A percentile compares a stretch with the other conserved stretches of the same genome.
Conservation (phyloP, 768 basidiomycete species). For the Tylopilus cervinicoccineus region DNA sequence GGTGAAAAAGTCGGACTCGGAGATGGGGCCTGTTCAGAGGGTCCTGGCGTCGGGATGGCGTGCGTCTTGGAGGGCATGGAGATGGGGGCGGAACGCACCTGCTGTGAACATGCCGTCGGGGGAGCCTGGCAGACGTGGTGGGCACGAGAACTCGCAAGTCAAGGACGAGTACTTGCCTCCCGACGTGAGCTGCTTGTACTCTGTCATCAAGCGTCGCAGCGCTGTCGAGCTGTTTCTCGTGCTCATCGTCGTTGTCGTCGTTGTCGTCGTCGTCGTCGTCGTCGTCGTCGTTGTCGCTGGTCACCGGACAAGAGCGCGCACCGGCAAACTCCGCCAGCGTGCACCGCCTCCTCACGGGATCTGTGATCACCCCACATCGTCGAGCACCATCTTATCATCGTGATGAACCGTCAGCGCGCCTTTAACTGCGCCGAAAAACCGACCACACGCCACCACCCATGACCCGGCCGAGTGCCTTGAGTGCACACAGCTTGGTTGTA, state of each 20-base stretch:
- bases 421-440: slow-evolving; percentile 5
- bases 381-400: too few species aligned
- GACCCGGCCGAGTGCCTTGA: slow-evolving; percentile 11
- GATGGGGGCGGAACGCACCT: slow-evolving; percentile 36
- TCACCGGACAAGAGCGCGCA: too few species aligned
- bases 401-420: background rate
- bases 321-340: background rate
- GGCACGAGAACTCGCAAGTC: too few species aligned
- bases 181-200: slow-evolving; percentile 82
- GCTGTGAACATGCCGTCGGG: slow-evolving; percentile 98
- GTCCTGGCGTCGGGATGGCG: background rate
- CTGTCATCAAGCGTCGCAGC: slow-evolving; percentile 84
- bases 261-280: too few species aligned
- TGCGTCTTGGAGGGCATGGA: background rate
- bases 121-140: slow-evolving; percentile 40
- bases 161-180: slow-evolving; percentile 51
- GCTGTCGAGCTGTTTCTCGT: slow-evolving; percentile 65
- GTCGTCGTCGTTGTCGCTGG: too few species aligned
- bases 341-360: too few species aligned
- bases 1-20: slow-evolving; percentile 91
- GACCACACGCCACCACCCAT: slow-evolving; percentile 11
- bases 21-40: slow-evolving; percentile 68
- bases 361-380: too few species aligned
- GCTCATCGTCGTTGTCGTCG: slow-evolving; percentile 43
- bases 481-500: slow-evolving; percentile 7